Percentiles rank a stretch among this genome's conserved stretches.
Conservation (phyloP, 768 basidiomycete species). For the Leccinum olivaceopallidum region DNA sequence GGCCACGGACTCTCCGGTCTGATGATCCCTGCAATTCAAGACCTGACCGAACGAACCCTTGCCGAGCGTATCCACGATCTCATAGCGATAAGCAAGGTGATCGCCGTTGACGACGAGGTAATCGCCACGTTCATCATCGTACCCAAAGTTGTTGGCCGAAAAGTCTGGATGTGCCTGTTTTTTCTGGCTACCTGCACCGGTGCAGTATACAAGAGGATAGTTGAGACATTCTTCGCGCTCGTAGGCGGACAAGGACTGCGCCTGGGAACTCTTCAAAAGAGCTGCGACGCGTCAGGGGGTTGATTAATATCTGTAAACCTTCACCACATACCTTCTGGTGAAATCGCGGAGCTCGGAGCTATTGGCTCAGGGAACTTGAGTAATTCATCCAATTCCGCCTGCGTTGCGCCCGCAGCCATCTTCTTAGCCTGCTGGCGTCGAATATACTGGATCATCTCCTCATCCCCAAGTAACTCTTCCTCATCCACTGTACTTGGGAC, state of each 20-base stretch:
- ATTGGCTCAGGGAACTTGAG: slow-evolving; percentile 92
- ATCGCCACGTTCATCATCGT: slow-evolving; percentile 98
- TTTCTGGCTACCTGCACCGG: slow-evolving; percentile 81
- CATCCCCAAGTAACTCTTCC: slow-evolving; percentile 86
- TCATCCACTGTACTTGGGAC: slow-evolving; percentile 77
- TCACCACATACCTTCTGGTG: slow-evolving; percentile 65
- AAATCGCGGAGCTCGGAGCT: slow-evolving; percentile 60
- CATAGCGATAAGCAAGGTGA: slow-evolving; percentile 97
- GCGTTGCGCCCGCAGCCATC: slow-evolving; percentile 76
- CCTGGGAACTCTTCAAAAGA: slow-evolving; percentile 64
- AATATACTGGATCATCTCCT: slow-evolving; percentile 97
- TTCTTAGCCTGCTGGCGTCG: slow-evolving; percentile 88
- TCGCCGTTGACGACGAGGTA: slow-evolving; percentile 89
- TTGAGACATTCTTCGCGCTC: slow-evolving; percentile 93
- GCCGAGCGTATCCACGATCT: slow-evolving; percentile 87
- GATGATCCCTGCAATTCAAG: slow-evolving; percentile 91
- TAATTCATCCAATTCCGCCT: slow-evolving; percentile 85
- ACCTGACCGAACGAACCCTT: slow-evolving; percentile 99
- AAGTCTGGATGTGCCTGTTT: slow-evolving; percentile 74
- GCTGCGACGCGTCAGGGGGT: slow-evolving; percentile 39
- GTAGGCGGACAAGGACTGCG: slow-evolving; percentile 76
- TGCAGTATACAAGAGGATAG: slow-evolving; percentile 78
- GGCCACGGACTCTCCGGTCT: slow-evolving; percentile 93
- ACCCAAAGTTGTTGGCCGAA: slow-evolving; percentile 86
- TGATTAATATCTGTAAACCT: background rate